phyloP scores from a whole-genome alignment of 2,329 filamentous ascomycete genomes.

The Fusarium sp. region DNA sequence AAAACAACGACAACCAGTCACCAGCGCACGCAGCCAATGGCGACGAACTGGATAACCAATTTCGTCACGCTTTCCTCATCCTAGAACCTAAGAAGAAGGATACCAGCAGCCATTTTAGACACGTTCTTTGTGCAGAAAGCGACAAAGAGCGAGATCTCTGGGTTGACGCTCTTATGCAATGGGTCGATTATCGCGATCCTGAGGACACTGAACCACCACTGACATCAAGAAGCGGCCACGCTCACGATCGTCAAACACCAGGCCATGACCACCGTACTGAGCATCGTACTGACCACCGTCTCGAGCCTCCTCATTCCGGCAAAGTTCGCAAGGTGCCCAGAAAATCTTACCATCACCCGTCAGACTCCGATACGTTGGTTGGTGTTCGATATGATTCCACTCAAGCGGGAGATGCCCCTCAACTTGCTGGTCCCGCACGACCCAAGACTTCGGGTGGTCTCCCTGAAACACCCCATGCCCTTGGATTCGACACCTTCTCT shows the following conservation, averaged over 20 bases:
- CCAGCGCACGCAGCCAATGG: conserved; percentile 65
- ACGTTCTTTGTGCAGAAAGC: conserved; percentile 95
- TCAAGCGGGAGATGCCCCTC: conserved; percentile 64
- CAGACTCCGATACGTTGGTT: conserved; percentile 62
- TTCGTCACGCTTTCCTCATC: conserved; percentile 94
- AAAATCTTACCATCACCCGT: conserved; percentile 53
- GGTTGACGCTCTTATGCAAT: conserved; percentile 90
- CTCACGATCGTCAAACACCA: conserved; percentile 57
- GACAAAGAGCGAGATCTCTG: conserved; percentile 92
- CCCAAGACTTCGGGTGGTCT: conserved; percentile 53
- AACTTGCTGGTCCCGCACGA: conserved; percentile 53
- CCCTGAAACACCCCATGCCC: conserved; percentile 52
- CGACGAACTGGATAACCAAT: conserved; percentile 91
- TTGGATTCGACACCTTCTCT: conserved; percentile 51
- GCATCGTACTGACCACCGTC: conserved; percentile 11
- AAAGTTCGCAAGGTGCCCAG: conserved; percentile 51
- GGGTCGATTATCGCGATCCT: conserved; percentile 80
- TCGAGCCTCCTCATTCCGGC: conserved; percentile 38
- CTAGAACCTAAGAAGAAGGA: conserved; percentile 98
- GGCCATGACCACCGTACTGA: conserved; percentile 22
- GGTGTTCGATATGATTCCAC: conserved; percentile 70
- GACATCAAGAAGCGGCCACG: conserved; percentile 44
- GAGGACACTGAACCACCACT: conserved; percentile 58
- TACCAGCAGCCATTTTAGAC: conserved; percentile 85
- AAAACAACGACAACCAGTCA: conserved; percentile 63